Evolutionary conservation across 2,329 filamentous ascomycete species (phyloP), one percentile per base, ranked within the genome.

Genomic region (Trichoderma sp.): DNA sequence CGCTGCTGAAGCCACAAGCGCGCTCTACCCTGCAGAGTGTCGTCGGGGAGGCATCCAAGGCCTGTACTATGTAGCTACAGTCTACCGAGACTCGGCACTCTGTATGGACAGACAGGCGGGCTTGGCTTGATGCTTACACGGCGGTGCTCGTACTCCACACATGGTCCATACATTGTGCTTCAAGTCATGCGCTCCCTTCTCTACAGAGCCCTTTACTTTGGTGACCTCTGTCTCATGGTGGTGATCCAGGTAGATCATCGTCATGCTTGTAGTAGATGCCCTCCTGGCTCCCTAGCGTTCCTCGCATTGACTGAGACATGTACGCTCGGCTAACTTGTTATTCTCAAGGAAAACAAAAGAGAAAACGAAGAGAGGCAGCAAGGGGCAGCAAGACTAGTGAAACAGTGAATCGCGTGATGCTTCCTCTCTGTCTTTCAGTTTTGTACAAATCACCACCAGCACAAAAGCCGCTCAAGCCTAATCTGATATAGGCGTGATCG

Each of bases 371-470:
- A 49, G 24, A 37, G 21, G 49, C 61, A 56, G 4, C 26, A 58
- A 21, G 51, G 52, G 39, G 13, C 28, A 46, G 14, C 21, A 37
- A 37, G 21, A 46, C 13, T 21, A 21, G 63, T 66, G 63, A 59
- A 66, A 66, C 63, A 59, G 49, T 39, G 63, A 59, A 58, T 11
- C n/a, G 54, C 32, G 63, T 66, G 21, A 58, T 51, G 30, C 51
- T 32, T 16, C 8, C 52, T 56, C 11, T 28, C 28, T 14, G 24
- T 28, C 52, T 66, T 43, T 18, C 18, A 1, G 18, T 11, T 30
- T n/a, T n/a, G 32, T 34, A 18, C 16, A 13, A 63, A 49, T 26
- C 13, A 11, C 54, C 30, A 49, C 54, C 39, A n/a, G 28, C 63
- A 49, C 32, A n/a, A 30, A 24, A 46, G 51, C 14, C 32, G 26